Percentiles rank a stretch among this genome's conserved stretches.
Evolutionary conservation across 768 basidiomycete genomes (phyloP).

Genomic region (Leccinum disarticulatum): DNA sequence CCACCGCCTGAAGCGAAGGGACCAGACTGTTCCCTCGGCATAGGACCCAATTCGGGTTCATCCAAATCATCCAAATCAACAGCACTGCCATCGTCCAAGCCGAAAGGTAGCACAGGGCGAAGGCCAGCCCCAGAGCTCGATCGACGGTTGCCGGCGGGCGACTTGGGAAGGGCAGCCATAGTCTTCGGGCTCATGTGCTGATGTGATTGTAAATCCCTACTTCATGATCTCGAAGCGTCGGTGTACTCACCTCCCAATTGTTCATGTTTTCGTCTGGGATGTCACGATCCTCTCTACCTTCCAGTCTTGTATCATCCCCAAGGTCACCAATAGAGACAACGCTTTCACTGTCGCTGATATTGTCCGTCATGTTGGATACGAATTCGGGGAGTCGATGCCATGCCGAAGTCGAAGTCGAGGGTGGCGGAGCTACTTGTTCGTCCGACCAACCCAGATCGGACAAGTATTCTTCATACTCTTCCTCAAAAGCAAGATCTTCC

Average conservation of each 20-base stretch:
- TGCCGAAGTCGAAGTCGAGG: slow-evolving; percentile 47
- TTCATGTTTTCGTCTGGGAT: slow-evolving; percentile 79
- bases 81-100: slow-evolving; percentile 73
- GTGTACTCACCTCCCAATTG: slow-evolving; percentile 85
- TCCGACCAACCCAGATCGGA: slow-evolving; percentile 82
- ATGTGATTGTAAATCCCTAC: neutral
- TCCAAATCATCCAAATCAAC: slow-evolving; percentile 74
- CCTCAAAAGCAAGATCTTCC: slow-evolving; percentile 93
- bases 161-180: slow-evolving; percentile 90
- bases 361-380: slow-evolving; percentile 77
- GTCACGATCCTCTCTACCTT: slow-evolving; percentile 63
- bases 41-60: slow-evolving; percentile 69
- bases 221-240: slow-evolving; percentile 1
- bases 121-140: slow-evolving; percentile 84
- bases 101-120: slow-evolving; percentile 77
- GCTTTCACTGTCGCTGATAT: slow-evolving; percentile 93
- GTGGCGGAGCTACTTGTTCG: slow-evolving; percentile 44
- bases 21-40: slow-evolving; percentile 68
- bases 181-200: slow-evolving; percentile 97
- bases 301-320: slow-evolving; percentile 72
- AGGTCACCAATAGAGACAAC: slow-evolving; percentile 88
- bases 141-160: slow-evolving; percentile 77
- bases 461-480: slow-evolving; percentile 95
- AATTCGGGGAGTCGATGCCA: slow-evolving; percentile 85
- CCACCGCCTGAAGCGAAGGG: slow-evolving; percentile 80